A percentile compares a stretch with the other conserved stretches of the same genome.
Evolutionary conservation across 2,329 filamentous ascomycete genomes (phyloP).

Genomic region (Lizonia empirigonia): DNA sequence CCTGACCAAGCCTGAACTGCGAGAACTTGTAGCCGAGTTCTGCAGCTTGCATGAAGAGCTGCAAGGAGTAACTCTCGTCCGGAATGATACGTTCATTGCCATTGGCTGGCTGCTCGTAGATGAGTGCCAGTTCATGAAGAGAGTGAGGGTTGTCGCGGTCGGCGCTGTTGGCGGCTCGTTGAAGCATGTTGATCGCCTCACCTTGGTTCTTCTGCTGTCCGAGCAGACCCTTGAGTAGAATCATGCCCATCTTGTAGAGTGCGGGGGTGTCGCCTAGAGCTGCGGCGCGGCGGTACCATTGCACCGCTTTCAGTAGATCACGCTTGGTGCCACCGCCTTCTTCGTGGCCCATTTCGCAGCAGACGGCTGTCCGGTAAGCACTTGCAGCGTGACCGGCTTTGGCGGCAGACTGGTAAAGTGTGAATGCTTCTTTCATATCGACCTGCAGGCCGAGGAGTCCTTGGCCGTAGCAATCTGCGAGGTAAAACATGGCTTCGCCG

Average conservation of each 20-base stretch:
- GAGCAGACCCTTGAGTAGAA: slow-evolving; percentile 89
- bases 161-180: slow-evolving; percentile 86
- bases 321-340: slow-evolving; percentile 91
- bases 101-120: slow-evolving; percentile 66
- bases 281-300: slow-evolving; percentile 96
- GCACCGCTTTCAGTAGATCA: slow-evolving; percentile 91
- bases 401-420: slow-evolving; percentile 89
- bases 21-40: slow-evolving; percentile 93
- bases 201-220: slow-evolving; percentile 81
- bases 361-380: slow-evolving; percentile 93
- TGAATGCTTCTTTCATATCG: slow-evolving; percentile 91
- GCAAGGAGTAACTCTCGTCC: slow-evolving; percentile 81
- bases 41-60: slow-evolving; percentile 82
- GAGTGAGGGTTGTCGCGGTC: slow-evolving; percentile 93
- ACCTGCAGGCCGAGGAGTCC: slow-evolving; percentile 78
- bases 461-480: slow-evolving; percentile 87
- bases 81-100: slow-evolving; percentile 70
- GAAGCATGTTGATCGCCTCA: slow-evolving; percentile 90
- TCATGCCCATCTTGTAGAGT: slow-evolving; percentile 99
- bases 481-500: slow-evolving; percentile 87
- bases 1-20: slow-evolving; percentile 85
- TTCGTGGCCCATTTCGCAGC: slow-evolving; percentile 94
- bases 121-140: slow-evolving; percentile 78
- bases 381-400: slow-evolving; percentile 85
- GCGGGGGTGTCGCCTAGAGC: slow-evolving; percentile 87